Evolutionary conservation across 805 yeast genomes (phyloP).

Genomic region (Candida stauntonica): DNA sequence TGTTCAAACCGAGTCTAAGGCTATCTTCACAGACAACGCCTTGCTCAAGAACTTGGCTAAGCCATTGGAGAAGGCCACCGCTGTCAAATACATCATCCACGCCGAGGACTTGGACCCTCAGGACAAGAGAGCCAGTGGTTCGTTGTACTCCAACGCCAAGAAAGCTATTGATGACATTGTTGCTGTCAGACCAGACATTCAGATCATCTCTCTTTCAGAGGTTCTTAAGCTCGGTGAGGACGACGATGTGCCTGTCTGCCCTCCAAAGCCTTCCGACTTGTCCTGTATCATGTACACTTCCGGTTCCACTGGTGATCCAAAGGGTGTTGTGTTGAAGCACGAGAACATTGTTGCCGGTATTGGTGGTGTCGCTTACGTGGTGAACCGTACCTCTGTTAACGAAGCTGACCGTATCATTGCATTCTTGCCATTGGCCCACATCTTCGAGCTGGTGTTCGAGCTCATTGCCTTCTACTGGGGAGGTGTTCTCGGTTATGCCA

Average conservation of each 20-base stretch:
- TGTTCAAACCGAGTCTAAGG: slow-evolving; percentile 72
- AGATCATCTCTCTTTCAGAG: slow-evolving; percentile 62
- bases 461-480: slow-evolving; percentile 84
- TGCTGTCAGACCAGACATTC: slow-evolving; percentile 72
- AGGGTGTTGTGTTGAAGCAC: slow-evolving; percentile 69
- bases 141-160: slow-evolving; percentile 51
- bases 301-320: slow-evolving; percentile 77
- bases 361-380: slow-evolving; percentile 71
- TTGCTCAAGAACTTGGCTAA: slow-evolving; percentile 61
- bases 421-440: slow-evolving; percentile 94
- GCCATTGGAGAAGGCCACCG: slow-evolving; percentile 62
- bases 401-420: slow-evolving; percentile 72
- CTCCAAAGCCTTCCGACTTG: slow-evolving; percentile 45
- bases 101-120: slow-evolving; percentile 52
- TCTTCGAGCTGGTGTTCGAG: slow-evolving; percentile 89
- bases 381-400: slow-evolving; percentile 46
- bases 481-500: slow-evolving; percentile 82
- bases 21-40: slow-evolving; percentile 78
- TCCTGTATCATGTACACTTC: slow-evolving; percentile 71
- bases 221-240: slow-evolving; percentile 57
- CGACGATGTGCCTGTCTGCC: slow-evolving; percentile 33
- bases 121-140: slow-evolving; percentile 64
- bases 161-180: slow-evolving; percentile 55
- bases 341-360: slow-evolving; percentile 73
- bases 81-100: slow-evolving; percentile 68